phyloP scores from a whole-genome alignment of 164 flowering plant genomes.

The Euptelea pleiosperma region DNA sequence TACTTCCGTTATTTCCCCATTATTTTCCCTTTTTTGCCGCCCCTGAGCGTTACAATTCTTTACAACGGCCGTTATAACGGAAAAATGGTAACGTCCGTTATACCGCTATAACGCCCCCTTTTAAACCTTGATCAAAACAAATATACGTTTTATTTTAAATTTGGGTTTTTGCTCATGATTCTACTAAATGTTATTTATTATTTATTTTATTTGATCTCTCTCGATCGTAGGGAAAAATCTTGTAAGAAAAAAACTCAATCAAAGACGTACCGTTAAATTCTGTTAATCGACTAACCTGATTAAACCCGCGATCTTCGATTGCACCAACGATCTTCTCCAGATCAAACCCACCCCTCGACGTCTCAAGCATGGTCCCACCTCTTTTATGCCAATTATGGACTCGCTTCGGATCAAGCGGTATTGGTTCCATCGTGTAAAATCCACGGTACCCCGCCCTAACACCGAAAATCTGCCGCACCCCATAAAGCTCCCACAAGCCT shows the following conservation, averaged over 20 bases:
- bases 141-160: too few relatives aligned
- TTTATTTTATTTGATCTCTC: too few relatives aligned
- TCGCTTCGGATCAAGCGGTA: constrained; percentile 47
- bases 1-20: too few relatives aligned
- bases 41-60: too few relatives aligned
- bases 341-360: constrained; percentile 84
- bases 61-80: too few relatives aligned
- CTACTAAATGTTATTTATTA: too few relatives aligned
- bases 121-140: too few relatives aligned
- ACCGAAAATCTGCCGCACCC: constrained; percentile 63
- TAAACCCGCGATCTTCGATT: constrained; percentile 48
- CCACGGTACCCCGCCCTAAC: constrained; percentile 71
- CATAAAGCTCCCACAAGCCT: constrained; percentile 71
- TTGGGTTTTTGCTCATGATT: too few relatives aligned
- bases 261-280: too few relatives aligned
- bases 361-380: constrained; percentile 70
- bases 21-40: too few relatives aligned
- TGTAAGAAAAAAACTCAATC: neutral
- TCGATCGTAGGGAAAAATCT: neutral
- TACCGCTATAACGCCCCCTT: too few relatives aligned
- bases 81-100: too few relatives aligned
- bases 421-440: constrained; percentile 51
- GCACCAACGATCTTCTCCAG: constrained; percentile 61
- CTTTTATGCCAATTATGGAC: constrained; percentile 63
- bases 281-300: constrained; percentile 46